Base-by-base conservation (phyloP, 495 filamentous ascomycete genomes). In the Massariosphaeria phaeospora region DNA sequence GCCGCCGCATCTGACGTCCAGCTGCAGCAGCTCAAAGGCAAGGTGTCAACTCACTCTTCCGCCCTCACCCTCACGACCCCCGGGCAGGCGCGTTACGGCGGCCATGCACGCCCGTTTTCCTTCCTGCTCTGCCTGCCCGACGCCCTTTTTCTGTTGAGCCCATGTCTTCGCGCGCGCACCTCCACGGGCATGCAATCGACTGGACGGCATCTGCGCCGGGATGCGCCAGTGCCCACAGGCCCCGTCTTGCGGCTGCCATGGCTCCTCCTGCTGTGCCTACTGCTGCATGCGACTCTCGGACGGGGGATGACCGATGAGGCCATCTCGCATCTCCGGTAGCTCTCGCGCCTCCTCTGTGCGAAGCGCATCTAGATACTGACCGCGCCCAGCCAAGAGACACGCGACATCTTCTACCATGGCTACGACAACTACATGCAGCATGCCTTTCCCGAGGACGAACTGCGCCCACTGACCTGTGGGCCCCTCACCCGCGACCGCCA, bases 401-500 rank as follows among this genome's bases (percentile, higher is more conserved):
- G 90, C 48, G 80, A 84, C 54, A 89, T 96, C 79, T 97, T 98
- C 74, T 96, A 93, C 64, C 94, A 98, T 72, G 93, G 93, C 49
- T 98, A 84, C 74, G 84, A 94, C 65, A 96, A 90, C 66, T 98
- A 98, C 73, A 87, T 96, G 78, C 74, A 80, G 41, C 78, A 91
- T 65, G 94, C 94, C 44, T 98, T 97, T 64, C 93, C 93, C 27
- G 93, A 96, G 73, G 93, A 98, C 66, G 93, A 98, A 80, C 75
- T 98, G 42, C 85, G 86, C 58, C 93, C 93, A 10, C 73, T 98
- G 11, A 83, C 89, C 35, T 98, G 93, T 66, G 73, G 74, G 30
- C 89, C 93, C 8, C 76, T 91, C 60, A 86, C 83, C 49, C 87
- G 90, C 61, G 90, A 96, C 70, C 75, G 80, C 47, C 76, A 80